Conservation (phyloP, 108 stramenopile species). For the Conticribra guillardii region DNA sequence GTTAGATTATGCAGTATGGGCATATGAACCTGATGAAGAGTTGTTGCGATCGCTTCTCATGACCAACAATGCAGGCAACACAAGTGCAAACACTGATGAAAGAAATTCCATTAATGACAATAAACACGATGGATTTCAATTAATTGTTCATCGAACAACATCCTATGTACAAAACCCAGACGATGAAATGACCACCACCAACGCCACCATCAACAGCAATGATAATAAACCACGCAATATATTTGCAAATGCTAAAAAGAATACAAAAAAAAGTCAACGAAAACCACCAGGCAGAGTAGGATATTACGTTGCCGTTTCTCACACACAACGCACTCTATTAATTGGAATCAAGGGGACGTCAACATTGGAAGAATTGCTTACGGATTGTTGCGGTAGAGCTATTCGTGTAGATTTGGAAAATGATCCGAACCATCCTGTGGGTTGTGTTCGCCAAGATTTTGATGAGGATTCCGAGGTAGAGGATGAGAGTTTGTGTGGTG, state of each 20-base stretch:
- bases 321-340: conserved; percentile 36
- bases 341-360: conserved; percentile 78
- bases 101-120: not conserved
- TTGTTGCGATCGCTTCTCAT: conserved; percentile 41
- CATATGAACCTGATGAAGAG: conserved; percentile 62
- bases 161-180: conserved; percentile 25
- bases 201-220: not conserved
- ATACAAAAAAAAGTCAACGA: conserved; percentile 10
- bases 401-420: conserved; percentile 44
- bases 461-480: no score
- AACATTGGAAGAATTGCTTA: conserved; percentile 72
- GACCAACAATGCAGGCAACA: not conserved
- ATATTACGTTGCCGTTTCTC: conserved; percentile 65
- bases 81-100: not conserved
- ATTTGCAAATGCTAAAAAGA: not conserved
- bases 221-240: not conserved
- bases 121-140: conserved; percentile 14
- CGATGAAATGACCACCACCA: not conserved
- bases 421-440: conserved; percentile 37
- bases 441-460: not conserved
- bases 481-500: no score
- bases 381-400: conserved; percentile 72
- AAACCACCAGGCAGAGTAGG: conserved; percentile 69
- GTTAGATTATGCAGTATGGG: conserved; percentile 58
- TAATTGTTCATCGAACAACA: conserved; percentile 50